Evolutionary conservation across 768 basidiomycete genomes (phyloP), one percentile per base, ranked within the genome.

Genomic region (Suillus bovinus): DNA sequence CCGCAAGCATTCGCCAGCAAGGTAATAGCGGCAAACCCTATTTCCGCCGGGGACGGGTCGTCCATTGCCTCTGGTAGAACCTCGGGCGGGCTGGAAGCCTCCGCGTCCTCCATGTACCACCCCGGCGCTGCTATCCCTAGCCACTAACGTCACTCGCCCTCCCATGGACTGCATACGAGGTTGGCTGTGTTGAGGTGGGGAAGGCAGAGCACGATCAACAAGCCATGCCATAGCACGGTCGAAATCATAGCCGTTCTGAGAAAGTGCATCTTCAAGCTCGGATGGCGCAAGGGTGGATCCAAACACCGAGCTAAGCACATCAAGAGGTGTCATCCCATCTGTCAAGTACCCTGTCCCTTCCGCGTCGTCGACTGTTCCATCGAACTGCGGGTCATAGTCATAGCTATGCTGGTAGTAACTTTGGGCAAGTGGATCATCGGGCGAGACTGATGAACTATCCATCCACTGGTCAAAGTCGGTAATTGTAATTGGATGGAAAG

Each of bases 241-340:
- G 73, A 99, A 98, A 68, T 99, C 96, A 72, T 93, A 99, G 3
- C 87, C 93, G 66, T 93, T 91, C 53, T 85, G 82, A 8, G 87
- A 85, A 2, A 99, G 82, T 0, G 96, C 96, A 60, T 98, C 95
- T 76, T 99, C 96, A 8, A 99, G 81, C 71, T 98, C 94, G 4
- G 89, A 89, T 3, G 94, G 89, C 0, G 95, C 89, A 11, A 99
- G 82, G 2, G 93, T 87, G 2, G 93, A 89, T 17, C 92, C 94
- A 72, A 99, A 99, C 42, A 99, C 93, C 47, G 93, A 94, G 71
- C 85, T 87, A 22, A 99, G 88, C 47, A 98, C 94, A 69, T 99
- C 97, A 69, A 99, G 90, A 1, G 97, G 97, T 1, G 96, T 96
- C 94, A 99, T 96, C 49, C 94, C 94, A 71, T 93, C 91, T 0